Evolutionary conservation across 2,329 filamentous ascomycete species (phyloP), one percentile per base, ranked within the genome.

Genomic region (Fusarium udum): DNA sequence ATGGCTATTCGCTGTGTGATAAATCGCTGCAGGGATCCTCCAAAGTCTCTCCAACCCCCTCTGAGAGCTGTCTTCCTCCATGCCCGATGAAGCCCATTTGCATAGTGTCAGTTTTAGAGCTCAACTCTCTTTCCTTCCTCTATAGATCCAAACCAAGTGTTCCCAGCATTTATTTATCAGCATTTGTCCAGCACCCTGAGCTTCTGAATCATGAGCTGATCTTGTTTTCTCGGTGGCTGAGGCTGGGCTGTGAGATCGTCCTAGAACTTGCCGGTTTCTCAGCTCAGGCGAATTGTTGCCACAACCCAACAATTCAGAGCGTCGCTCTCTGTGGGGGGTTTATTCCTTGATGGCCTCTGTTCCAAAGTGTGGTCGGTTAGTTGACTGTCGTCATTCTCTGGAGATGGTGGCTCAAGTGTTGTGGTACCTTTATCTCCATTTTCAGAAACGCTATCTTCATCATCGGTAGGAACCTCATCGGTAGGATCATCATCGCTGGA

Each of bases 121-220:
- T 16, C 24, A 16, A 28, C 9, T 12, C 14, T 16, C 31, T 28
- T 53, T 53, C 4, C 7, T 16, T 28, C 10, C 3, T 13, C 9
- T 2, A n/a, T 7, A 15, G 11, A 28, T 22, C 5, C 20, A 18
- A 14, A 18, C 3, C 2, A 26, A 39, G 0, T 3, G 1, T 28
- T 28, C 10, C 20, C 14, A 6, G 18, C 0, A 18, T 18, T 4
- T 4, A 13, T 10, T 16, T 14, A n/a, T 7, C 5, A 0, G 14
- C 20, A 14, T 13, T n/a, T 28, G 5, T 53, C 13, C 4, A 5
- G 20, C 7, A 53, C 2, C 20, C 0, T 12, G 24, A 7, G 34
- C 20, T 16, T 28, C 20, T 1, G 13, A 22, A 16, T 10, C 15
- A 5, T n/a, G 34, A 14, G 14, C 15, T n/a, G 10, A 18, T 28